phyloP scores from a whole-genome alignment of 2,329 filamentous ascomycete genomes.

The Sphaceloma murrayae region DNA sequence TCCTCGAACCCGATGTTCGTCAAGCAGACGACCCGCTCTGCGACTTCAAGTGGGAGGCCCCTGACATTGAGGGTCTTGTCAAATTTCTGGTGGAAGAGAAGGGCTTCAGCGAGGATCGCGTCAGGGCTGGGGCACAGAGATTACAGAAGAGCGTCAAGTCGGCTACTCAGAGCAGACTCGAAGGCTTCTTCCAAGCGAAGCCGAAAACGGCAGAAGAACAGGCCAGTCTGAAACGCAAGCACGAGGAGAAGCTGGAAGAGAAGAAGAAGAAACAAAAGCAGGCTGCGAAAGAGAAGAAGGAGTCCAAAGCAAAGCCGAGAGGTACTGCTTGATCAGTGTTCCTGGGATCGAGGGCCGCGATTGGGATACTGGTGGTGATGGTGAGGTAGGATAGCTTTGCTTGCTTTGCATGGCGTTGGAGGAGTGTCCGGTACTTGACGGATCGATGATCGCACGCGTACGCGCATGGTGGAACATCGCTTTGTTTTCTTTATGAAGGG shows the following conservation, averaged over 20 bases:
- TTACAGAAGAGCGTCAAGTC: constrained; percentile 86
- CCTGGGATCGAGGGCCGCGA: background rate
- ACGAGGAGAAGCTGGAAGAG: constrained; percentile 82
- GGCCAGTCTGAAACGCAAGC: constrained; percentile 77
- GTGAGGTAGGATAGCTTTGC: background rate
- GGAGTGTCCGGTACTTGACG: background rate
- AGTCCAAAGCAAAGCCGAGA: constrained; percentile 76
- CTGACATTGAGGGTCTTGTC: constrained; percentile 81
- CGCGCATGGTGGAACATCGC: too few relatives aligned
- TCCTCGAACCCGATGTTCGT: constrained; percentile 83
- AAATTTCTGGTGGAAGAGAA: constrained; percentile 88
- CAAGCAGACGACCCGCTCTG: constrained; percentile 74
- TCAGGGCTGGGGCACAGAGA: constrained; percentile 65
- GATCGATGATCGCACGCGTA: too few relatives aligned
- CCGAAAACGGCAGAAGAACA: constrained; percentile 83
- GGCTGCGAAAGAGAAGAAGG: constrained; percentile 91
- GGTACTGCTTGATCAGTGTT: constrained; percentile 37
- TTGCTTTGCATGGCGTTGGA: constrained; percentile 12
- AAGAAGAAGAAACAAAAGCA: constrained; percentile 94
- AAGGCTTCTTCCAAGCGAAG: constrained; percentile 93
- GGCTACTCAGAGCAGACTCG: constrained; percentile 79
- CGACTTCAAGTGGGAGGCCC: constrained; percentile 96
- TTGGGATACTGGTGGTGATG: too few relatives aligned
- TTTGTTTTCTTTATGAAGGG: too few relatives aligned
- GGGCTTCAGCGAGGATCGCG: constrained; percentile 91